A percentile compares a stretch with the other conserved stretches of the same genome.
These are phyloP conservation scores for Theobroma cacao DNA, from an alignment of 345 rosid genomes.

Conservation along the genomic window DNA sequence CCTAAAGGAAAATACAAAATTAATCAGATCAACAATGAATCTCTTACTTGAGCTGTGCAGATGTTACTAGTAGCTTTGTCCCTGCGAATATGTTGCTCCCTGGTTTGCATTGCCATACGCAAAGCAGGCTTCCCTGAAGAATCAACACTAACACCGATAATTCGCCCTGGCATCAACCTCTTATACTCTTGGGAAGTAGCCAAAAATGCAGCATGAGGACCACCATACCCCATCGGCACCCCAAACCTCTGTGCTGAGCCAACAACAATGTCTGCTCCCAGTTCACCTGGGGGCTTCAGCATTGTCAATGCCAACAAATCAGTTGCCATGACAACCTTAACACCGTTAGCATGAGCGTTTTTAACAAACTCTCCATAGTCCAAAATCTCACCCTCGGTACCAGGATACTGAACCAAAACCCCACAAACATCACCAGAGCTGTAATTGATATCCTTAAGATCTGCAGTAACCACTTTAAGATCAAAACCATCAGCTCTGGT, in stretches of 20 bases:
- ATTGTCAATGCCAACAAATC: slow-evolving; percentile 90
- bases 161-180: slow-evolving; percentile 98
- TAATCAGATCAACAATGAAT: slow-evolving; percentile 7
- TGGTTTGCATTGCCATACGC: slow-evolving; percentile 99
- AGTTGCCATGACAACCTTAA: slow-evolving; percentile 94
- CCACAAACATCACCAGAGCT: slow-evolving; percentile 89
- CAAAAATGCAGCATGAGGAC: slow-evolving; percentile 96
- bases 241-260: slow-evolving; percentile 98
- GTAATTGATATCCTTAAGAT: slow-evolving; percentile 81
- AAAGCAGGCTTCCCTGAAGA: slow-evolving; percentile 88
- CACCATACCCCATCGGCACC: slow-evolving; percentile 98
- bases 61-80: slow-evolving; percentile 99
- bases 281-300: slow-evolving; percentile 96
- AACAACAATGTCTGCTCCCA: slow-evolving; percentile 91
- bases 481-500: slow-evolving; percentile 93
- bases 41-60: slow-evolving; percentile 95
- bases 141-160: slow-evolving; percentile 94
- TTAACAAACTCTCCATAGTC: slow-evolving; percentile 84
- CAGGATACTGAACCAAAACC: slow-evolving; percentile 95
- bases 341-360: slow-evolving; percentile 88
- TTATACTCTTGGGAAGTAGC: slow-evolving; percentile 99
- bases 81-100: slow-evolving; percentile 98
- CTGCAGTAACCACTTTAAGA: slow-evolving; percentile 61
- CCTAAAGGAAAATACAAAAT: neutral
- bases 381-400: slow-evolving; percentile 89